Evolutionary conservation across 805 yeast species (phyloP).

Genomic region (Candida chilensis): DNA sequence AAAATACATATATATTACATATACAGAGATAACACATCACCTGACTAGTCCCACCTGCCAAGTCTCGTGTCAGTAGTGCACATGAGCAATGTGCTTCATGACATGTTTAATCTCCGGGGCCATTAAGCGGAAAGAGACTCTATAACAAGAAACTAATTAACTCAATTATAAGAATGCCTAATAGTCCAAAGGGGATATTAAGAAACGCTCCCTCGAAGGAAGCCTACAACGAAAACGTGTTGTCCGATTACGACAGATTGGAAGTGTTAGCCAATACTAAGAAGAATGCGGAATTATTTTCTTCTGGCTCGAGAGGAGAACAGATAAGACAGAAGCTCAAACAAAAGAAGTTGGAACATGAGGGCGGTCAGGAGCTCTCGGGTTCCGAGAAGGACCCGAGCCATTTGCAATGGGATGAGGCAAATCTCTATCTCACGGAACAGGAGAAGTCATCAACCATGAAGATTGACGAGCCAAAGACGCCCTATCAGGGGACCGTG

Average conservation of each 20-base stretch:
- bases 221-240: background rate
- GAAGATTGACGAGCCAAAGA: slow-evolving; percentile 91
- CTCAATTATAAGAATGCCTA: background rate
- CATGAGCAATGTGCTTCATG: too few relatives aligned
- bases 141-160: background rate
- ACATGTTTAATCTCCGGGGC: too few relatives aligned
- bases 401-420: slow-evolving; percentile 81
- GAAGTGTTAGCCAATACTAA: background rate
- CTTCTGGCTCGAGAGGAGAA: background rate
- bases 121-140: too few relatives aligned
- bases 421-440: slow-evolving; percentile 66
- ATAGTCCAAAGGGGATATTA: slow-evolving; percentile 1
- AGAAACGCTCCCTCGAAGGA: background rate
- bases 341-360: background rate
- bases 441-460: slow-evolving; percentile 64
- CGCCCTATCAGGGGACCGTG: slow-evolving; percentile 89
- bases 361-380: background rate
- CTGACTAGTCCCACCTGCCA: too few relatives aligned
- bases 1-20: too few relatives aligned
- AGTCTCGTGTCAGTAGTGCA: too few relatives aligned
- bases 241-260: background rate
- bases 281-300: background rate
- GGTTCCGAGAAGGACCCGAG: slow-evolving; percentile 7
- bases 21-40: too few relatives aligned
- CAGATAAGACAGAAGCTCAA: background rate